phyloP scores from a whole-genome alignment of 2,329 filamentous ascomycete genomes.

The Diaporthe caulivora region DNA sequence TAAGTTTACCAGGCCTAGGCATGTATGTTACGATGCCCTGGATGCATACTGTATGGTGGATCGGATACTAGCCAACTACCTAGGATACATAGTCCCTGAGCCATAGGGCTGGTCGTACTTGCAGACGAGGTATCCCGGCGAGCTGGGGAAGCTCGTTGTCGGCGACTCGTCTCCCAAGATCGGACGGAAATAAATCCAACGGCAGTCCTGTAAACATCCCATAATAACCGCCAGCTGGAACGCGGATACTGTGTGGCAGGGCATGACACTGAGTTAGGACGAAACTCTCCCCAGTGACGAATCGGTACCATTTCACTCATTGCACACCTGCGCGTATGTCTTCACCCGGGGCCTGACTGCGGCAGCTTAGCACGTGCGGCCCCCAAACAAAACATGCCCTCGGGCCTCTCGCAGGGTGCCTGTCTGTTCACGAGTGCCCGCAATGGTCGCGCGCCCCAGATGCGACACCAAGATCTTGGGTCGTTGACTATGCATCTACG shows the following conservation, averaged over 20 bases:
- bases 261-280: constrained; percentile 13
- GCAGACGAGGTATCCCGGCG: neutral
- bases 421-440: neutral
- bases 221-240: neutral
- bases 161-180: constrained; percentile 14
- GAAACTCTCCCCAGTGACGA: constrained; percentile 13
- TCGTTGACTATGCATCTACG: neutral
- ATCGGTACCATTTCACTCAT: constrained; percentile 3
- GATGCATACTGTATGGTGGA: neutral
- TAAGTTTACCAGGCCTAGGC: neutral
- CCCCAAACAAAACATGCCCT: neutral
- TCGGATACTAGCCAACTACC: neutral
- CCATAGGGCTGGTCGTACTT: neutral
- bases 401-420: neutral
- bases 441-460: neutral
- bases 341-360: neutral
- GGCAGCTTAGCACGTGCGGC: neutral
- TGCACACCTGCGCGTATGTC: neutral
- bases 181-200: neutral
- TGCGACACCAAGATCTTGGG: constrained; percentile 19
- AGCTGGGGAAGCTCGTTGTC: neutral
- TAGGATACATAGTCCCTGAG: no score
- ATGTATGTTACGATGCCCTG: neutral
- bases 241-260: neutral
- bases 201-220: constrained; percentile 4